Evolutionary conservation across 2,329 filamentous ascomycete species (phyloP).

Genomic region (Epichloe baconii): DNA sequence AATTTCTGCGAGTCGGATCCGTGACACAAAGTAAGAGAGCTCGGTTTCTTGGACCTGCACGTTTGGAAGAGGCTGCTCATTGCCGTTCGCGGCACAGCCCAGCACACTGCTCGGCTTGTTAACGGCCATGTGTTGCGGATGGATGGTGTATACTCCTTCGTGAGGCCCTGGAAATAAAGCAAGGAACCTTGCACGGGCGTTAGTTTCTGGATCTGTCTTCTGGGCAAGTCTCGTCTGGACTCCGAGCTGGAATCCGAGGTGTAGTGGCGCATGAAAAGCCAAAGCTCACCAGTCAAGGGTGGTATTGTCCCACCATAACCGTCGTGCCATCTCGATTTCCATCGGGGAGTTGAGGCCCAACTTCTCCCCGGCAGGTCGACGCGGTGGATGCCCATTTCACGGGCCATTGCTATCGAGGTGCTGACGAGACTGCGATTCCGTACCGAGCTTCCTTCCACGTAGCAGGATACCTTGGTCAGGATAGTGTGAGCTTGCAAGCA

Average conservation of each 20-base stretch:
- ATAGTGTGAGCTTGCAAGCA: conserved; percentile 3
- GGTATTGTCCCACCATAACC: conserved; percentile 5
- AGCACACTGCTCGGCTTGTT: conserved; percentile 2
- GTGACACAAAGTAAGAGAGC: background rate
- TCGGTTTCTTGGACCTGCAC: background rate
- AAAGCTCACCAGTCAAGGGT: conserved; percentile 3
- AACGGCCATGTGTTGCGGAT: conserved; percentile 5
- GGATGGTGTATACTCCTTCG: conserved; percentile 3
- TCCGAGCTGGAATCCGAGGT: too few species aligned
- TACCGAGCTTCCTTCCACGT: conserved; percentile 3
- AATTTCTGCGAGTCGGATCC: conserved; percentile 3
- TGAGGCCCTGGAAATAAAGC: conserved; percentile 3
- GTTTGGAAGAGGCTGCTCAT: background rate
- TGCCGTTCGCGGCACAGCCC: background rate
- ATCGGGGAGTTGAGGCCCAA: background rate
- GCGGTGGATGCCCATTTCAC: conserved; percentile 3
- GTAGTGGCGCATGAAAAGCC: background rate
- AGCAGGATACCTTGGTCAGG: conserved; percentile 3
- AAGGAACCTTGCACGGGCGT: background rate
- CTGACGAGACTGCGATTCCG: conserved; percentile 3
- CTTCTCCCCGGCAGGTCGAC: conserved; percentile 1
- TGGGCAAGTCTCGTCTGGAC: background rate
- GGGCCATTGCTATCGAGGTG: conserved; percentile 4
- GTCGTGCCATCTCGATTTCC: conserved; percentile 3
- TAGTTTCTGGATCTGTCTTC: background rate